A percentile compares a stretch with the other conserved stretches of the same genome.
These are phyloP conservation scores for Poteriospumella lacustris DNA, from an alignment of 108 stramenopile species.

Conservation along the genomic window DNA sequence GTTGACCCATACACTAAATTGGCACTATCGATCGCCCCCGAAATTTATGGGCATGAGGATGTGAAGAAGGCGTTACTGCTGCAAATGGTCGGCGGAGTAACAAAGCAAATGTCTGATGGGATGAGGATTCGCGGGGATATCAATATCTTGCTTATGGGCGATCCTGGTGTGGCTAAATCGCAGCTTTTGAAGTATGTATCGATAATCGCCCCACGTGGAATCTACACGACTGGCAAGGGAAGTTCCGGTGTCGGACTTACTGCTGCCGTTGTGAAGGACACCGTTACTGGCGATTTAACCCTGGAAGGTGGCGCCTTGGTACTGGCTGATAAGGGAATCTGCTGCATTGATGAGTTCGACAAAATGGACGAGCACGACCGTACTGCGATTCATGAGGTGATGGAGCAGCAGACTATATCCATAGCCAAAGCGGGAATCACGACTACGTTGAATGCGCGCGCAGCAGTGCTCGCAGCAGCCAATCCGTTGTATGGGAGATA, in stretches of 20 bases:
- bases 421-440: slow-evolving; percentile 96
- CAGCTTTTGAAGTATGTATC: slow-evolving; percentile 95
- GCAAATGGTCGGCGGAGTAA: slow-evolving; percentile 90
- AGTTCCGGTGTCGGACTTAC: slow-evolving; percentile 95
- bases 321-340: slow-evolving; percentile 93
- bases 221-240: slow-evolving; percentile 96
- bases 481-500: slow-evolving; percentile 95
- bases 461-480: slow-evolving; percentile 95
- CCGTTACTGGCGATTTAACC: slow-evolving; percentile 86
- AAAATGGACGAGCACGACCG: slow-evolving; percentile 67
- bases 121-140: slow-evolving; percentile 89
- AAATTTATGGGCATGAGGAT: slow-evolving; percentile 97
- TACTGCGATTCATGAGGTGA: slow-evolving; percentile 99
- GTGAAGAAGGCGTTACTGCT: slow-evolving; percentile 89
- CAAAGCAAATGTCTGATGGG: slow-evolving; percentile 78
- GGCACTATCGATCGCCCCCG: slow-evolving; percentile 63
- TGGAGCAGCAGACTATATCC: slow-evolving; percentile 98
- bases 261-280: slow-evolving; percentile 87
- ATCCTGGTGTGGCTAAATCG: slow-evolving; percentile 98
- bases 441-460: slow-evolving; percentile 93
- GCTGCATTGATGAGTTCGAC: slow-evolving; percentile 97
- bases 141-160: slow-evolving; percentile 59
- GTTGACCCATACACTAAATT: not conserved
- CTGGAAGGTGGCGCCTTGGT: slow-evolving; percentile 98
- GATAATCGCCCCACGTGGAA: slow-evolving; percentile 84